Base-by-base conservation (phyloP, 2,329 filamentous ascomycete genomes). In the Sporothrix pseudoabietina region DNA sequence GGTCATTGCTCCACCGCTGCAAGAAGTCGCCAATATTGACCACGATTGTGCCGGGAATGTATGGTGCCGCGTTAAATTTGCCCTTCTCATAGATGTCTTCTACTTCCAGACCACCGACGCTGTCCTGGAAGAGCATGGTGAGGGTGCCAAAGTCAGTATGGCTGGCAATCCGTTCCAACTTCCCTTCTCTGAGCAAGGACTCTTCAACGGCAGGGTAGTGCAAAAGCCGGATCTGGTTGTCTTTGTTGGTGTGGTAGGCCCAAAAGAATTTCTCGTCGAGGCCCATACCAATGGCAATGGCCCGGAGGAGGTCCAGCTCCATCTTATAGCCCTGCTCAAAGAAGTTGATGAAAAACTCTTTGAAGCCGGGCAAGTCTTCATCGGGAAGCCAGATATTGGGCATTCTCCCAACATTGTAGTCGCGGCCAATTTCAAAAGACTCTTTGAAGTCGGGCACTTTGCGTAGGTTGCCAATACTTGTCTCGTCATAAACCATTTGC, bases 141-240 rank as follows among this genome's bases (percentile, higher is more conserved):
- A 86, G 80, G 75, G 84, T 77, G 83, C 78, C 72, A 72, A 79
- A 81, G 72, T 82, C 80, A 1, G 80, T 80, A 47, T 82, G 80
- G 26, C 78, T 79, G 32, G 78, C 73, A 76, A 78, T 78, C 35
- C 78, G 75, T 44, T 76, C 76, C 41, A 77, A 80, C 73, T 71
- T 55, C 9, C 49, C 81, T 26, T 78, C 77, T 3, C 74, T 73
- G 7, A 82, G 77, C 44, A 78, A 74, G 26, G 78, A 77, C 4
- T 78, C 78, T 12, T 80, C 77, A 14, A 80, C 77, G 1, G 79
- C 77, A 2, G 82, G 82, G 72, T 82, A 91, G 78, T 91, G 88
- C 19, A 90, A 80, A 35, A 91, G 79, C 1, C 89, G 84, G 10
- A 91, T 81, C 74, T 90, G 88, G 75, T 89, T 88, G 76, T 89